phyloP scores from a whole-genome alignment of 2,329 filamentous ascomycete genomes.

The Pyrenophora seminiperda region DNA sequence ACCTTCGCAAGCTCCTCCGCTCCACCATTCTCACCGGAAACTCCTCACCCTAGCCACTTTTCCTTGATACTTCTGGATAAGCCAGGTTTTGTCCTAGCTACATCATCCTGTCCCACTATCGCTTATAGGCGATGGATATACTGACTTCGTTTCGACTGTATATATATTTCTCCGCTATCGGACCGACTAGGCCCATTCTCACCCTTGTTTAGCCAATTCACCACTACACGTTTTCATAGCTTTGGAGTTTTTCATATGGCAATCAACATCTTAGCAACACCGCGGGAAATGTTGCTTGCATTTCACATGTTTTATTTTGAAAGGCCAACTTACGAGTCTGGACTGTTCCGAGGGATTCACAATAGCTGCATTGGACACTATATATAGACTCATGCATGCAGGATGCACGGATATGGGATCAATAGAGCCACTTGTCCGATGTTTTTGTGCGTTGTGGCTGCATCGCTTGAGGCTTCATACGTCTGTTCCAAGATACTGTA shows the following conservation, averaged over 20 bases:
- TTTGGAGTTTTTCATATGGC: conserved; percentile 17
- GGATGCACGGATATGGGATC: too few species aligned
- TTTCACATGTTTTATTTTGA: conserved; percentile 4
- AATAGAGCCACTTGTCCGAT: too few species aligned
- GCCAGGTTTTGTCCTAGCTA: not conserved
- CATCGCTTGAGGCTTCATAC: too few species aligned
- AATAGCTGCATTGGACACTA: conserved; percentile 4
- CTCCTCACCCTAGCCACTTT: not conserved
- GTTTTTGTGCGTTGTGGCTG: too few species aligned
- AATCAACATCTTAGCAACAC: conserved; percentile 3
- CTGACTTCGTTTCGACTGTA: conserved; percentile 13
- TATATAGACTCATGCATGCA: too few species aligned
- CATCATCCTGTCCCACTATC: conserved; percentile 2
- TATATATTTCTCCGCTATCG: conserved; percentile 16
- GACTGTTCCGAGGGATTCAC: not conserved
- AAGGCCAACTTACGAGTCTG: not conserved
- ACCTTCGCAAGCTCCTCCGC: conserved; percentile 7
- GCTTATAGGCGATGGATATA: too few species aligned
- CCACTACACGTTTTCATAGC: conserved; percentile 9
- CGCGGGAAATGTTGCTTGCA: not conserved
- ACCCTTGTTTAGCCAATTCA: conserved; percentile 2
- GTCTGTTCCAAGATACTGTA: too few species aligned
- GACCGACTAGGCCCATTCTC: conserved; percentile 7
- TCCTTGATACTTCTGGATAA: not conserved
- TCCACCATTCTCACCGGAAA: conserved; percentile 11